Evolutionary conservation across 345 rosid species (phyloP), one percentile per base, ranked within the genome.

Genomic region (Murraya paniculata): DNA sequence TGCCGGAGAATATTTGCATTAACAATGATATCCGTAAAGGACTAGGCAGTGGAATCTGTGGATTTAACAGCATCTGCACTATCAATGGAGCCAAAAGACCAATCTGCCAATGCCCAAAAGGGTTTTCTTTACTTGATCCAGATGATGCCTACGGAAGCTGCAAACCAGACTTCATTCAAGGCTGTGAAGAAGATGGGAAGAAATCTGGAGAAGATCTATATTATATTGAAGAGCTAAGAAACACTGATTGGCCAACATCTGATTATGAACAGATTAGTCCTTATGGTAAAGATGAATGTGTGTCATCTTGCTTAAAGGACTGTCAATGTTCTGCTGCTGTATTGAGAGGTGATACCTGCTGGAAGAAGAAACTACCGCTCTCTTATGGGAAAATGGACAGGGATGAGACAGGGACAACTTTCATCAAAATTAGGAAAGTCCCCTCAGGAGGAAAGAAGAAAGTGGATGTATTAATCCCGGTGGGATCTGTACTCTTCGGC

Each of bases 311-410:
- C 73, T 6, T 78, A 73, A 50, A 77, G 6, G 91, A 88, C 53
- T 88, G 91, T 76, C 62, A 84, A 31, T 88, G 91, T 33, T 79
- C 62, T 45, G 88, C 73, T 4, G 81, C 81, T 8, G 21, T 78
- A 11, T 74, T 72, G 7, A 45, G 74, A 21, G 73, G 1, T 7
- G 68, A 38, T 0, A 39, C 5, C 8, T 84, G 86, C 53, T 80
- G 85, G 88, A 85, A 81, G 84, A 85, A 85, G 80, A 85, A 70
- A 81, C 68, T 85, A 9, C 90, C 87, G 0, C 84, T 87, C 56
- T 81, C 87, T 6, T 83, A 83, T 72, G 90, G 90, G 28, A 81
- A 80, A 31, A 53, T 4, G n/a, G 73, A 76, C 55, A 19, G 11
- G 1, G 9, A 0, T 1, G 24, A 64, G 28, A 2, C 9, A 30